A percentile compares a stretch with the other conserved stretches of the same genome.
Evolutionary conservation across 177 flowering plant species (phyloP).

Genomic region (Vitis hybrid): DNA sequence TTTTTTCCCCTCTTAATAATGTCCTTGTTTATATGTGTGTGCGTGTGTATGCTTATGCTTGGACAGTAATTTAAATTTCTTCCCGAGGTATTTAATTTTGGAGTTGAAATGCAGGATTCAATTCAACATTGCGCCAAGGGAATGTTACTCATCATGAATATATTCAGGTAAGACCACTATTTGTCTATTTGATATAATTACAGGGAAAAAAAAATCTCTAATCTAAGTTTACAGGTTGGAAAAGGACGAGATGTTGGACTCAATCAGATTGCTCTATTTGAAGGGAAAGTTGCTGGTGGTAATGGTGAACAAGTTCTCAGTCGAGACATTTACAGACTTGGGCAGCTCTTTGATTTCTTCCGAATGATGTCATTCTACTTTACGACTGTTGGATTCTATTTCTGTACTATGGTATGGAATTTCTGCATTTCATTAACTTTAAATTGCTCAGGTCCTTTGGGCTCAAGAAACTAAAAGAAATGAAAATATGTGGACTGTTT

Average conservation of each 20-base stretch:
- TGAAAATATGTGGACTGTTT: too few species aligned
- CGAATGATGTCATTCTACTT: constrained; percentile 93
- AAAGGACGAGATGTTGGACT: constrained; percentile 97
- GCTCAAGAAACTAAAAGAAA: too few species aligned
- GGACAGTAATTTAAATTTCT: background rate
- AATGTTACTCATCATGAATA: constrained; percentile 95
- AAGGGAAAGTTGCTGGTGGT: constrained; percentile 97
- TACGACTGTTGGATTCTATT: constrained; percentile 86
- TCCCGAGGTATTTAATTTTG: background rate
- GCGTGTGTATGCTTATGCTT: background rate
- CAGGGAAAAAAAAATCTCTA: background rate
- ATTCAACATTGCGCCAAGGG: constrained; percentile 86
- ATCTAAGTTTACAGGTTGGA: constrained; percentile 60
- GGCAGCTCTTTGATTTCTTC: constrained; percentile 93
- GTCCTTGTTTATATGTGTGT: too few species aligned
- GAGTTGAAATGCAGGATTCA: constrained; percentile 58
- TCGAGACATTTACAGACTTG: constrained; percentile 88
- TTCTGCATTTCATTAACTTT: background rate
- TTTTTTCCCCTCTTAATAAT: too few species aligned
- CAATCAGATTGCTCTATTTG: constrained; percentile 93
- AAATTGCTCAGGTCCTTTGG: background rate
- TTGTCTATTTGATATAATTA: background rate
- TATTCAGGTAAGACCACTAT: constrained; percentile 58
- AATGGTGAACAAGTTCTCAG: constrained; percentile 98
- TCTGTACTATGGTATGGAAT: constrained; percentile 88